Conservation (phyloP, 352 stramenopile genomes). For the Globisporangium cystogenes region DNA sequence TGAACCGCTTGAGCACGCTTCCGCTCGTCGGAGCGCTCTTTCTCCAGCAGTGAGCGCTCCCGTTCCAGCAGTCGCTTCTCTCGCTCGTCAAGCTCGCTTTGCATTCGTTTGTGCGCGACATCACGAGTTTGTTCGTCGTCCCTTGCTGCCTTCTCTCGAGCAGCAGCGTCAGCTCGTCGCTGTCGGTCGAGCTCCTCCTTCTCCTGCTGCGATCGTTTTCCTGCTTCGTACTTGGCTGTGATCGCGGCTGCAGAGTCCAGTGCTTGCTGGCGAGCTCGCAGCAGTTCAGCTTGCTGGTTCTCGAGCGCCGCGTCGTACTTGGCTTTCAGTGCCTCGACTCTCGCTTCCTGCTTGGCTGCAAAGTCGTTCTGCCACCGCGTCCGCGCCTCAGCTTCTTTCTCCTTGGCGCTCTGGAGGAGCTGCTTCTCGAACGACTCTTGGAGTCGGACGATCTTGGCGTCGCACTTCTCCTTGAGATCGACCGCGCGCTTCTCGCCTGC, state of each 20-base stretch:
- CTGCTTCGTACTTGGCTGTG: conserved; percentile 43
- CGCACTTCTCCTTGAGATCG: conserved; percentile 39
- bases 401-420: conserved; percentile 39
- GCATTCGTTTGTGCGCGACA: conserved; percentile 26
- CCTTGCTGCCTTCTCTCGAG: conserved; percentile 27
- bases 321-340: conserved; percentile 55
- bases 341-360: conserved; percentile 57
- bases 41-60: conserved; percentile 37
- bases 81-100: conserved; percentile 48
- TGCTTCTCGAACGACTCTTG: conserved; percentile 44
- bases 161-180: conserved; percentile 20
- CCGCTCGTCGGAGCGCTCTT: conserved; percentile 32
- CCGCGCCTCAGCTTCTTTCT: conserved; percentile 53
- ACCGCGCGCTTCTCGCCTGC: conserved; percentile 19
- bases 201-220: conserved; percentile 21
- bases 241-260: conserved; percentile 42
- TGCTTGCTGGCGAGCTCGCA: conserved; percentile 39
- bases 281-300: conserved; percentile 46
- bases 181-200: conserved; percentile 31
- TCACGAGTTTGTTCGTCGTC: conserved; percentile 37
- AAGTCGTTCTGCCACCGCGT: conserved; percentile 71
- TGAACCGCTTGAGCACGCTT: conserved; percentile 11
- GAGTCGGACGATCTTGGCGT: conserved; percentile 38
- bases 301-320: conserved; percentile 69
- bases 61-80: conserved; percentile 44